Conservation (phyloP, 257 asterid genomes). For the Jaltomata sinuosa region DNA sequence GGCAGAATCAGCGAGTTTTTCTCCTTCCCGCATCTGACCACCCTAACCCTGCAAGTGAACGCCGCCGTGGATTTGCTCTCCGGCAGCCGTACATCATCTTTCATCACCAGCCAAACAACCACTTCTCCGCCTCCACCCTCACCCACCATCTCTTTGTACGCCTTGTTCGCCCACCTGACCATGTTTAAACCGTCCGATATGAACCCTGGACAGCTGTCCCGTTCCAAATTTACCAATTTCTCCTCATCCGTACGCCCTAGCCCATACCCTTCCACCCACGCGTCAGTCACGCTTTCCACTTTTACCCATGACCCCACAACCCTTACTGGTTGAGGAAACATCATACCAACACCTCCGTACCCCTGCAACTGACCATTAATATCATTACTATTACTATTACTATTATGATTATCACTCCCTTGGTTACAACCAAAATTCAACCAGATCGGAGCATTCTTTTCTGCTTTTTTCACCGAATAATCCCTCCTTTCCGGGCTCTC, state of each 20-base stretch:
- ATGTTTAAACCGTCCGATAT: conserved; percentile 41
- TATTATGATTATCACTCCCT: neutral
- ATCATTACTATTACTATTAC: neutral
- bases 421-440: conserved; percentile 28
- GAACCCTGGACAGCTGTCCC: conserved; percentile 71
- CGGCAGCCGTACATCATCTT: conserved; percentile 32
- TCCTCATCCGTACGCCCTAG: conserved; percentile 44
- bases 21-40: conserved; percentile 43
- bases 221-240: conserved; percentile 31
- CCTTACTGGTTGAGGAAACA: neutral
- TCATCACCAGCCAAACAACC: conserved; percentile 34
- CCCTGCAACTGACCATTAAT: neutral
- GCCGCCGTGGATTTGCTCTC: conserved; percentile 9
- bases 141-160: conserved; percentile 34
- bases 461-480: neutral
- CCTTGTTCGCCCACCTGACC: conserved; percentile 57
- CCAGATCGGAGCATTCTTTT: conserved; percentile 25
- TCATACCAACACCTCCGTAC: neutral
- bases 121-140: conserved; percentile 20
- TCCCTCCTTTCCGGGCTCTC: conserved; percentile 19
- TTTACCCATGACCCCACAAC: conserved; percentile 35
- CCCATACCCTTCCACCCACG: conserved; percentile 19
- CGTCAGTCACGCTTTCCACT: conserved; percentile 45
- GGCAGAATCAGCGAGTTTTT: conserved; percentile 35
- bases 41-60: conserved; percentile 73